A percentile compares a stretch with the other conserved stretches of the same genome.
These are phyloP conservation scores for Dendrocalamus latiflorus DNA, from an alignment of 202 grass and related monocot species.

Conservation along the genomic window DNA sequence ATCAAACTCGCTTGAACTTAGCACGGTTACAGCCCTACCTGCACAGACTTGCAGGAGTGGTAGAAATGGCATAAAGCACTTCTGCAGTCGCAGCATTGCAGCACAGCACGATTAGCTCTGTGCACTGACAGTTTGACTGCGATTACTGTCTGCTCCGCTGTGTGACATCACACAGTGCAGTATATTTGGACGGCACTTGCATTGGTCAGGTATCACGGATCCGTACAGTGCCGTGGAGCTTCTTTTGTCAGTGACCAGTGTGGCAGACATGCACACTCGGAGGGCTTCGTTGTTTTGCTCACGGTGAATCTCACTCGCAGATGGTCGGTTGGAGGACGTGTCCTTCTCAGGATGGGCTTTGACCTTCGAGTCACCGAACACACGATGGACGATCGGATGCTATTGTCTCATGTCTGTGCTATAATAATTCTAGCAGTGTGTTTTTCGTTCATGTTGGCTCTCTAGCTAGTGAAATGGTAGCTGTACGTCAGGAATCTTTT, in stretches of 20 bases:
- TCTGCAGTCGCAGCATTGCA: background rate
- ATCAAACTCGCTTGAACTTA: no score
- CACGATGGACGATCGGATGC: background rate
- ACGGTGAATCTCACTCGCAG: background rate
- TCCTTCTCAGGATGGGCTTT: background rate
- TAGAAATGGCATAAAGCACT: background rate
- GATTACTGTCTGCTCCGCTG: background rate
- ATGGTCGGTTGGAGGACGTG: background rate
- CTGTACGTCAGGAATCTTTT: background rate
- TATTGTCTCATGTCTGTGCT: background rate
- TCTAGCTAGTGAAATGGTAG: background rate
- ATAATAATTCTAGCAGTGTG: background rate
- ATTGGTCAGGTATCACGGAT: background rate
- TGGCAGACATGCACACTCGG: background rate
- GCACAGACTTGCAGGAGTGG: background rate
- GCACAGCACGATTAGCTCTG: background rate
- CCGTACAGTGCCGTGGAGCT: background rate
- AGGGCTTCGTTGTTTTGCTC: background rate
- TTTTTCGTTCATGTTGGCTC: background rate
- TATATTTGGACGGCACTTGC: background rate
- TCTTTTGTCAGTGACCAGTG: background rate
- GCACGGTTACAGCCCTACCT: background rate
- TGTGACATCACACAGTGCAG: background rate
- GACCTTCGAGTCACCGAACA: no score
- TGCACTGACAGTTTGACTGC: background rate